Evolutionary conservation across 176 grass and related monocot species (phyloP), one percentile per base, ranked within the genome.

Genomic region (Triticum dicoccoides): DNA sequence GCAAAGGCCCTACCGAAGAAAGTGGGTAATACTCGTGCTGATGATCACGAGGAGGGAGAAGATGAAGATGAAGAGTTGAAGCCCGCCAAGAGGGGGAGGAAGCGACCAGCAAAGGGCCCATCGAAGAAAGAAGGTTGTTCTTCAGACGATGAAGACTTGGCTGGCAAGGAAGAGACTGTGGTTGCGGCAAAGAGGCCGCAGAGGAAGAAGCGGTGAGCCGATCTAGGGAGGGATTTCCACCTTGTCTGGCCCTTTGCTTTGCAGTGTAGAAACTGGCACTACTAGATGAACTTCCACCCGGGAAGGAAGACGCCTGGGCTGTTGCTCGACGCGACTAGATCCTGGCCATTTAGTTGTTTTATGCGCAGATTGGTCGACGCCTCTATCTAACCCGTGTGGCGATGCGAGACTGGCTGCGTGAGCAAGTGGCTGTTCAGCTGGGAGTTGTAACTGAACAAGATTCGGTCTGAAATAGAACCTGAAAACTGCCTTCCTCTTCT

Each of bases 81-180:
- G 20, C 62, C 59, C 2, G 0, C 32, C 27, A 84, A 86, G 47
- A 86, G 64, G 49, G 65, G n/a, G 23, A 86, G 4, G 84, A 86
- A 80, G 76, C 73, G 59, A 30, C 13, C 24, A 9, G 38, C 38
- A 9, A 39, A 39, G 38, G 38, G 38, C 38, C 38, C 38, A 39
- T 39, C 38, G 8, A 41, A 41, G 38, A 41, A 41, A 41, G 38
- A 41, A 9, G 38, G 38, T 2, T 2, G 38, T 11, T 11, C 41
- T 44, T 11, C 41, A 44, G 41, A 44, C 9, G 9, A 42, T 42
- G 42, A 45, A 45, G 42, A 11, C 42, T 45, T 11, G 10, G 10
- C 3, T 3, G 42, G 3, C n/a, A 30, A 58, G 11, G 84, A 30
- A 59, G n/a, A 30, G 21, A 12, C 24, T 18, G 73, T 17, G 14